Conservation (phyloP, 1,284 basidiomycete species). For the Clitocybe nebularis region DNA sequence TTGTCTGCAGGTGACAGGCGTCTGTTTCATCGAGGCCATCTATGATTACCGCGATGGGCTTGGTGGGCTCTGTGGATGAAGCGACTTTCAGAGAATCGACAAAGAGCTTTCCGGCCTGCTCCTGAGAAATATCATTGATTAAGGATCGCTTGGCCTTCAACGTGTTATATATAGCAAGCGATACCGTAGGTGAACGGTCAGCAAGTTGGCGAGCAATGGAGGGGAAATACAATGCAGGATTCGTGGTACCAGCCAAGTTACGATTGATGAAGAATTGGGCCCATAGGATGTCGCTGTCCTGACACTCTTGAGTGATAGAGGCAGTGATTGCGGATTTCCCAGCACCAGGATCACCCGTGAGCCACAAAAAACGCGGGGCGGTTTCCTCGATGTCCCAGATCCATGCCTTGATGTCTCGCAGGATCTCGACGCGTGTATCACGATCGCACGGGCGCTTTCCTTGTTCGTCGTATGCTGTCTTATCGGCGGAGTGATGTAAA, state of each 20-base stretch:
- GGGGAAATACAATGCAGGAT: constrained; percentile 13
- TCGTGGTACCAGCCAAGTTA: constrained; percentile 10
- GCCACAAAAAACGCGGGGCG: constrained; percentile 14
- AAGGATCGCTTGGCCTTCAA: constrained; percentile 11
- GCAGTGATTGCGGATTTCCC: constrained; percentile 18
- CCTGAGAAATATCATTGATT: constrained; percentile 8
- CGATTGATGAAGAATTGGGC: constrained; percentile 16
- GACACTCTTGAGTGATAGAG: constrained; percentile 12
- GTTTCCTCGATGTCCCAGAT: constrained; percentile 3
- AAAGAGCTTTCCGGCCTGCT: constrained; percentile 15
- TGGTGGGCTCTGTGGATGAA: constrained; percentile 2
- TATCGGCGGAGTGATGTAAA: constrained; percentile 3
- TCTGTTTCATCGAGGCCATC: constrained; percentile 16
- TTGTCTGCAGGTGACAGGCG: constrained; percentile 2
- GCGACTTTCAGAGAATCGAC: constrained; percentile 10
- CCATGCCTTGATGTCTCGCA: constrained; percentile 12
- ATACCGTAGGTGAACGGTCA: constrained; percentile 5
- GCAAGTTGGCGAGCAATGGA: constrained; percentile 15
- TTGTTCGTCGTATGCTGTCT: constrained; percentile 11
- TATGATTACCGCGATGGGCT: constrained; percentile 14
- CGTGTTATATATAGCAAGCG: constrained; percentile 6
- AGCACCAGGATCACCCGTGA: constrained; percentile 15
- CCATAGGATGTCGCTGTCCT: constrained; percentile 10
- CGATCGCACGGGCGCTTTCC: constrained; percentile 14
- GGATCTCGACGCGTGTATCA: constrained; percentile 10